Conservation (phyloP, 352 stramenopile genomes). For the Phytophthora multivora region DNA sequence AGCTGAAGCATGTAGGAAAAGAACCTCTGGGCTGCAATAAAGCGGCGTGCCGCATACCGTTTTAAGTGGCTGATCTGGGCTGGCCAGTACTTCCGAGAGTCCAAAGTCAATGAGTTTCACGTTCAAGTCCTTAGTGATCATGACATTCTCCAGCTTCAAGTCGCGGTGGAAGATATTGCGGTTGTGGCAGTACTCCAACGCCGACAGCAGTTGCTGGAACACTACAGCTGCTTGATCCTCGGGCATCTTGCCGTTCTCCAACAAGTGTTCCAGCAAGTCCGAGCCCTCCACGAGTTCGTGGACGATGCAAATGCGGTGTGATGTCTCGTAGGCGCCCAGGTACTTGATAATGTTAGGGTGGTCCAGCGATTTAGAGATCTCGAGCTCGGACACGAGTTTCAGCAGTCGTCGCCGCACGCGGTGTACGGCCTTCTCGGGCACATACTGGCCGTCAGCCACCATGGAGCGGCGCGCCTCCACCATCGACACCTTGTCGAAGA, state of each 20-base stretch:
- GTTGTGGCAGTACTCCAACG: conserved; percentile 92
- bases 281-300: conserved; percentile 78
- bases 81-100: conserved; percentile 86
- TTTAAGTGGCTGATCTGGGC: conserved; percentile 64
- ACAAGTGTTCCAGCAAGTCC: conserved; percentile 75
- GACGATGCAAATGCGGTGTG: conserved; percentile 79
- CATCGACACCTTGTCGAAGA: conserved; percentile 86
- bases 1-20: conserved; percentile 56
- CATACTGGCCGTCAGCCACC: conserved; percentile 61
- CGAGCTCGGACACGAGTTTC: conserved; percentile 86
- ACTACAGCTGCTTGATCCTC: conserved; percentile 60
- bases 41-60: conserved; percentile 83
- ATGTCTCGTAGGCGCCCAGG: conserved; percentile 75
- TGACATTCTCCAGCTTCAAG: conserved; percentile 96
- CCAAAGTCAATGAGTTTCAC: conserved; percentile 98
- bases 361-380: conserved; percentile 70
- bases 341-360: conserved; percentile 86
- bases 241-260: conserved; percentile 74
- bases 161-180: conserved; percentile 94
- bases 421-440: conserved; percentile 71
- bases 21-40: conserved; percentile 82
- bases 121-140: conserved; percentile 90
- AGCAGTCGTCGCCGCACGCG: conserved; percentile 71
- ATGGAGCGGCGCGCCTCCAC: conserved; percentile 81
- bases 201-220: conserved; percentile 89